Base-by-base conservation (phyloP, 2,329 filamentous ascomycete species). In the Anthostomella pinea region DNA sequence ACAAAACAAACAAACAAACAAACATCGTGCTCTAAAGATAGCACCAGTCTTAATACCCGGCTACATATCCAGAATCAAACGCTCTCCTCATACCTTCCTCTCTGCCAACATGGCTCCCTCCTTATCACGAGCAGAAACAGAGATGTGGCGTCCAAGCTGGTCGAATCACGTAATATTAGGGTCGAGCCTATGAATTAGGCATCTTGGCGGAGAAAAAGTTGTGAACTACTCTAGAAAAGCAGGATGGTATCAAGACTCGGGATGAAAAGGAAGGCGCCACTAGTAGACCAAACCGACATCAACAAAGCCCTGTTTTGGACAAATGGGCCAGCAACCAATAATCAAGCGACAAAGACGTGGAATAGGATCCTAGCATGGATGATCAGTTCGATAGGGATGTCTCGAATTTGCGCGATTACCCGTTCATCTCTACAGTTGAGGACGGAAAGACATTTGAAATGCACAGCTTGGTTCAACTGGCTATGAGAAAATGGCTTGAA, bases 401-500 rank as follows among this genome's bases (percentile, higher is more conserved):
- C 1, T 19, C 40, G 1, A 45, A 51, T 2, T 51, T 72, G 8
- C 45, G 49, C 25, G 47, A 60, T 33, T 72, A 57, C 44, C 66
- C 52, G 2, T 57, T 71, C 4, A 45, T 72, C 7, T 33, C 38
- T 1, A 31, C 33, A 9, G 51, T 35, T n/a, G 43, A 39, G 20
- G 14, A 33, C 14, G 43, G 45, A 2, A 50, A 41, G 9, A 33
- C 35, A 2, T 68, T 65, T 32, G 58, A 65, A 40, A 70, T 71
- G 64, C 67, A 72, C 46, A 27, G 41, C 6, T 53, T 72, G 3
- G 67, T 70, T 14, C 63, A 68, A 42, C 41, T 68, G 17, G 51
- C 60, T 17, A 65, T 51, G 7, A 54, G 52, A 35, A 52, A 38
- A 24, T 67, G 62, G 63, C 49, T 65, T 11, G 32, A 57, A 36